A percentile compares a stretch with the other conserved stretches of the same genome.
Evolutionary conservation across 1,284 basidiomycete genomes (phyloP).

Genomic region (Ceratobasidium sp.): DNA sequence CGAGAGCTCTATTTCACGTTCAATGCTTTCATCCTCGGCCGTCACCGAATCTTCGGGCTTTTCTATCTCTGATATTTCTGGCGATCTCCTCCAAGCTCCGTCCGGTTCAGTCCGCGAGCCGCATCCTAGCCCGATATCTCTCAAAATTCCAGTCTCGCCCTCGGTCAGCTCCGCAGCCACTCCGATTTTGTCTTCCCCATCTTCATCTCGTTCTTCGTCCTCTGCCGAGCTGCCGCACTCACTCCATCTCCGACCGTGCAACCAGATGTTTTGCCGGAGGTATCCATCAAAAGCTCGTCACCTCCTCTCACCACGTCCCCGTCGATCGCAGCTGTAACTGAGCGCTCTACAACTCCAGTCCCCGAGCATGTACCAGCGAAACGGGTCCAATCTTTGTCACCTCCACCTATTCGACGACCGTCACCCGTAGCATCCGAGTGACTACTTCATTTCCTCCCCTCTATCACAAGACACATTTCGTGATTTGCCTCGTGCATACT

Average conservation of each 20-base stretch:
- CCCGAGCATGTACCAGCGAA: constrained; percentile 18
- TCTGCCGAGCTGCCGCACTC: constrained; percentile 8
- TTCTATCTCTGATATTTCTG: constrained; percentile 5
- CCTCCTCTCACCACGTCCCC: constrained; percentile 16
- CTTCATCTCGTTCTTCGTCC: constrained; percentile 13
- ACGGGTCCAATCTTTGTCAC: constrained; percentile 20
- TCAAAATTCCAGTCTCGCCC: constrained; percentile 11
- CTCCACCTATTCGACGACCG: constrained; percentile 19
- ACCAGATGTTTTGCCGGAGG: constrained; percentile 1
- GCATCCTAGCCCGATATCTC: neutral
- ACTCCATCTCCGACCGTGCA: constrained; percentile 33
- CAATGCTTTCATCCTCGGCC: constrained; percentile 17
- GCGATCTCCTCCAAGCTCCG: neutral
- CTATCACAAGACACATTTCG: constrained; percentile 34
- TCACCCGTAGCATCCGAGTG: constrained; percentile 23
- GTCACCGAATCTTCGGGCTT: constrained; percentile 2
- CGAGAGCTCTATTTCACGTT: constrained; percentile 31
- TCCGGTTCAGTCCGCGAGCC: neutral
- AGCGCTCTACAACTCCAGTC: constrained; percentile 17
- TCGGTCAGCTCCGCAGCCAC: constrained; percentile 26
- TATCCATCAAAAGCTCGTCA: constrained; percentile 26
- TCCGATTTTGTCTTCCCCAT: constrained; percentile 5
- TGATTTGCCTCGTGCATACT: constrained; percentile 16
- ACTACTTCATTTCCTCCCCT: constrained; percentile 35
- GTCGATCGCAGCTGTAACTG: constrained; percentile 23